phyloP scores from a whole-genome alignment of 2,329 filamentous ascomycete genomes.

The Ilyonectria sp. region DNA sequence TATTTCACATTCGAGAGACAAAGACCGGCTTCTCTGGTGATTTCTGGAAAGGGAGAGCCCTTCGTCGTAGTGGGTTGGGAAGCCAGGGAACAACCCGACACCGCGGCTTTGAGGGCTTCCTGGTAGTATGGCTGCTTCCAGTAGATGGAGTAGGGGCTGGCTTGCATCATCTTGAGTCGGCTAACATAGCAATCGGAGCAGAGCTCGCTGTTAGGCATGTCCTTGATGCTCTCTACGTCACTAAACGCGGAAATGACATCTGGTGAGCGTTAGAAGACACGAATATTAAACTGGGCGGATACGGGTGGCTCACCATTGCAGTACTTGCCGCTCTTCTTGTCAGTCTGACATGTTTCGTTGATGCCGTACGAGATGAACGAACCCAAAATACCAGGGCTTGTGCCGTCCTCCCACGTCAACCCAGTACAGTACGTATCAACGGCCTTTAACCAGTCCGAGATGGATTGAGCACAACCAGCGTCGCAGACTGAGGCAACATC shows the following conservation, averaged over 20 bases:
- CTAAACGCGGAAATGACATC: slow-evolving; percentile 39
- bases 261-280: slow-evolving; percentile 21
- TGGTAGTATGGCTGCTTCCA: slow-evolving; percentile 13
- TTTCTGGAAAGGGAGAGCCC: neutral
- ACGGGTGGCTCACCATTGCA: slow-evolving; percentile 36
- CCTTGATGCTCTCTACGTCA: slow-evolving; percentile 11
- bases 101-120: slow-evolving; percentile 20
- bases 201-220: slow-evolving; percentile 43
- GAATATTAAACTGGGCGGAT: no score
- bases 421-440: slow-evolving; percentile 9
- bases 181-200: slow-evolving; percentile 38
- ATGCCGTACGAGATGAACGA: slow-evolving; percentile 26
- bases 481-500: slow-evolving; percentile 19
- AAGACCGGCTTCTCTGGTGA: slow-evolving; percentile 11
- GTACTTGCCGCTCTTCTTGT: slow-evolving; percentile 31
- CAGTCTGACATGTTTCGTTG: slow-evolving; percentile 30
- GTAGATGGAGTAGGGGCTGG: slow-evolving; percentile 32
- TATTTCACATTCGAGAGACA: slow-evolving; percentile 30
- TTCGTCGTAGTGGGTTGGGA: slow-evolving; percentile 13
- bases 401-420: neutral
- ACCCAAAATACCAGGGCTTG: neutral
- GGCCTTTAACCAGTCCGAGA: slow-evolving; percentile 8
- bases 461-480: slow-evolving; percentile 16
- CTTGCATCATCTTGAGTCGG: slow-evolving; percentile 37
- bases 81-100: slow-evolving; percentile 10